Conservation (phyloP, 768 basidiomycete species). For the Roridomyces roridus region DNA sequence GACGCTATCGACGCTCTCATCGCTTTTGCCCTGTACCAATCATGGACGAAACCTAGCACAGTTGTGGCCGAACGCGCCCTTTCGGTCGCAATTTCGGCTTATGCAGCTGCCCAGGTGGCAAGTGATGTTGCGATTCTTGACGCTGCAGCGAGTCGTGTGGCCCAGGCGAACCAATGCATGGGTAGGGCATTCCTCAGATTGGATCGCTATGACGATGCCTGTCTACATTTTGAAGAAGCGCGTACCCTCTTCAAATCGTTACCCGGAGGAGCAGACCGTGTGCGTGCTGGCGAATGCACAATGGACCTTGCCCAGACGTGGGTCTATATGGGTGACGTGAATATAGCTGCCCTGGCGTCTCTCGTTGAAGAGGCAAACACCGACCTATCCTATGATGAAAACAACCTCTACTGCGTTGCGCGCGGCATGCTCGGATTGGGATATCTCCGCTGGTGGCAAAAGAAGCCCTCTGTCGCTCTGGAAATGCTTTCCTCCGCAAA, state of each 20-base stretch:
- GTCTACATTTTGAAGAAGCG: neutral
- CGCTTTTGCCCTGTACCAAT: no score
- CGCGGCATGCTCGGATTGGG: neutral
- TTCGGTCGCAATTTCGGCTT: no score
- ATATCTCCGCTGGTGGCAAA: no score
- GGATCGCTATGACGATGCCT: constrained; percentile 5
- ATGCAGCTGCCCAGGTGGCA: no score
- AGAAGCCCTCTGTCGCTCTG: neutral
- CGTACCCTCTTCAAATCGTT: neutral
- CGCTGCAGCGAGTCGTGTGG: neutral
- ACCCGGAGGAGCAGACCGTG: neutral
- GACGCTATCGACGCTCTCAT: constrained; percentile 20
- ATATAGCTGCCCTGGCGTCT: no score
- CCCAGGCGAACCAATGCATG: constrained; percentile 3
- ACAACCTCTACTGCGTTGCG: no score
- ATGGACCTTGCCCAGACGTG: neutral
- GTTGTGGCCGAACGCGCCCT: no score
- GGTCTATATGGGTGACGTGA: neutral
- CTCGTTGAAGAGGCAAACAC: neutral
- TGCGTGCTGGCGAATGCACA: no score
- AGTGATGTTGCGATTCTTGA: no score
- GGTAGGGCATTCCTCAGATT: neutral
- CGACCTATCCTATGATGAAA: neutral
- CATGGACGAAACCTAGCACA: no score
- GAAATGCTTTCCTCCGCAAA: no score